Conservation (phyloP, 1,284 basidiomycete genomes). For the Rhodotorula sp. region DNA sequence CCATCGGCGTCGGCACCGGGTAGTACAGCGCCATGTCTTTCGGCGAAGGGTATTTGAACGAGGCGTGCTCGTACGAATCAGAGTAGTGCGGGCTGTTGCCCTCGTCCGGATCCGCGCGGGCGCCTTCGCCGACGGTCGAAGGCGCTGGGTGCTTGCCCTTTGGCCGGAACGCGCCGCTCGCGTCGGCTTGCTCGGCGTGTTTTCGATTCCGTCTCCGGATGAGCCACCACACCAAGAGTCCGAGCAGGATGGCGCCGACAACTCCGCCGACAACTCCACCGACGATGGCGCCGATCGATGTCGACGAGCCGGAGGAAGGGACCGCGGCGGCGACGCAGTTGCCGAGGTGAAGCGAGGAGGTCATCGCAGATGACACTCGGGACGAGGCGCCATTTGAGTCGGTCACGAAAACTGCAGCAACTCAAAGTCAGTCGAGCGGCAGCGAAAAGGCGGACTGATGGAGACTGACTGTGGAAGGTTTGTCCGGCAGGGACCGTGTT, state of each 20-base stretch:
- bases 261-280: slow-evolving; percentile 35
- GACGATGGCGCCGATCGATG: slow-evolving; percentile 29
- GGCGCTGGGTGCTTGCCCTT: background rate
- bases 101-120: background rate
- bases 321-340: slow-evolving; percentile 5
- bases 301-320: background rate
- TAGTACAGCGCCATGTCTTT: background rate
- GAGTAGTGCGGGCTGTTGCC: slow-evolving; percentile 1
- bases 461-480: slow-evolving; percentile 20
- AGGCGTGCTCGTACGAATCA: slow-evolving; percentile 5
- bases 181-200: slow-evolving; percentile 7
- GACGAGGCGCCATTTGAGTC: slow-evolving; percentile 23
- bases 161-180: background rate
- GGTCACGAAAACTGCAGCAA: slow-evolving; percentile 27
- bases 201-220: slow-evolving; percentile 11
- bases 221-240: slow-evolving; percentile 26
- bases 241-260: slow-evolving; percentile 19
- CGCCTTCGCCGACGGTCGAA: background rate
- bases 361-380: slow-evolving; percentile 1
- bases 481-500: slow-evolving; percentile 25
- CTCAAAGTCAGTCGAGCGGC: background rate
- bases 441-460: background rate
- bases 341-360: slow-evolving; percentile 11
- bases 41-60: background rate
- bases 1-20: background rate